Conservation (phyloP, 176 grass and related monocot species). For the Cymbopogon citratus region DNA sequence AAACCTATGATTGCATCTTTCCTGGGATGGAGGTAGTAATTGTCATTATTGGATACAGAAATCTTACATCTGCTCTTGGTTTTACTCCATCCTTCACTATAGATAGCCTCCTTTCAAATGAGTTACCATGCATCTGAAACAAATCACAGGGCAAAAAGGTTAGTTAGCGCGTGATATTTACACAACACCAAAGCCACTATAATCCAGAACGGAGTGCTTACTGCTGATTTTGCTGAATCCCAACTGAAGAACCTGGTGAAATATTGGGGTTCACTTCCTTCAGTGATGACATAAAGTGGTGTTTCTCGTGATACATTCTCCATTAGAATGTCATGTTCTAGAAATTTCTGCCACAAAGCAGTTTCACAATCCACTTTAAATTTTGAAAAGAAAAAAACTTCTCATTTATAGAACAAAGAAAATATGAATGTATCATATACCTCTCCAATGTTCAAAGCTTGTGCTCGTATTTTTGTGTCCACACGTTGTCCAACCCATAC, state of each 20-base stretch:
- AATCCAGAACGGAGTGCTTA: conserved; percentile 45
- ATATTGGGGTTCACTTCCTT: conserved; percentile 90
- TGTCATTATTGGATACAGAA: conserved; percentile 3
- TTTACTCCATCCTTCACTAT: conserved; percentile 83
- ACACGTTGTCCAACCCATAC: conserved; percentile 87
- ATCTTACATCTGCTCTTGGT: conserved; percentile 77
- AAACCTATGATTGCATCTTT: neutral
- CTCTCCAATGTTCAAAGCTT: conserved; percentile 91
- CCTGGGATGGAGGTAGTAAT: neutral
- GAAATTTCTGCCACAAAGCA: conserved; percentile 65
- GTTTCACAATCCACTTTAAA: neutral
- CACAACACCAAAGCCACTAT: conserved; percentile 12
- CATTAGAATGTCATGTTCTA: conserved; percentile 89
- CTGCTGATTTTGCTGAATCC: conserved; percentile 89
- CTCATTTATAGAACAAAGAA: conserved; percentile 16
- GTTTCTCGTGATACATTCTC: conserved; percentile 77
- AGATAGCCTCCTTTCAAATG: conserved; percentile 87
- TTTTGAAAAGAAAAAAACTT: neutral
- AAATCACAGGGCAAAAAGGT: conserved; percentile 22
- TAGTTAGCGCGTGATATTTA: neutral
- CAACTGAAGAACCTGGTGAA: conserved; percentile 97
- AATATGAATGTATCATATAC: conserved; percentile 36
- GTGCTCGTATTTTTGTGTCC: conserved; percentile 61
- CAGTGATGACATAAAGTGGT: conserved; percentile 71
- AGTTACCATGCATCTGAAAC: conserved; percentile 98